Conservation (phyloP, 495 filamentous ascomycete genomes). For the Letharia columbiana region DNA sequence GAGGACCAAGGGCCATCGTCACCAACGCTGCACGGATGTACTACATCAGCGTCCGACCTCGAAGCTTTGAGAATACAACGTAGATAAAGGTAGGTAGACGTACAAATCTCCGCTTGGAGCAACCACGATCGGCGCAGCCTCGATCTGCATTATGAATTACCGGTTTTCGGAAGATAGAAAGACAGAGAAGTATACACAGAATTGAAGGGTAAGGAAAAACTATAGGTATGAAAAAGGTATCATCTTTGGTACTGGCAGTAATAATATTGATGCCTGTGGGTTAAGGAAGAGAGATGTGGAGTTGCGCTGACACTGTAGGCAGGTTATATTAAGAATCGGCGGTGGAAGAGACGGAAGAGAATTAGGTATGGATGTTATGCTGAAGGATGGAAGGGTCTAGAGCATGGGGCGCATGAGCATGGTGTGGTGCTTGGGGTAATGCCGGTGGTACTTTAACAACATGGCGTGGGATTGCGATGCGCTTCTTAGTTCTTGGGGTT, state of each 20-base stretch:
- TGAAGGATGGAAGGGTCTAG: neutral
- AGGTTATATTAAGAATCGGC: slow-evolving; percentile 2
- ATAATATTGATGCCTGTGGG: neutral
- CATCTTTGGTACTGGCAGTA: neutral
- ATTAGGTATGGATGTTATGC: neutral
- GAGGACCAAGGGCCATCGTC: slow-evolving; percentile 35
- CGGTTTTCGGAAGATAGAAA: neutral
- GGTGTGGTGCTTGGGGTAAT: neutral
- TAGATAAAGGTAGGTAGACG: neutral
- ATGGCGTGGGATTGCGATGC: neutral
- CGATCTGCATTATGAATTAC: slow-evolving; percentile 19
- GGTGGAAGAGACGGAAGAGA: neutral
- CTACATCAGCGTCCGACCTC: slow-evolving; percentile 6
- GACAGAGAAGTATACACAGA: neutral
- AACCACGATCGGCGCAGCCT: slow-evolving; percentile 26
- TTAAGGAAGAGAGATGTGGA: neutral
- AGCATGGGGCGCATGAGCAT: neutral
- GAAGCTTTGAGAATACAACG: neutral
- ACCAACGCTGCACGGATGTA: slow-evolving; percentile 21
- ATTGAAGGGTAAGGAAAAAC: neutral
- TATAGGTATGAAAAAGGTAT: neutral
- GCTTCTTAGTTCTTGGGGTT: neutral
- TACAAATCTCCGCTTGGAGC: slow-evolving; percentile 25
- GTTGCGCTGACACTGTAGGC: neutral
- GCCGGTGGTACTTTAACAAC: neutral